These are phyloP conservation scores for Leucosporidium scottii DNA, from an alignment of 768 basidiomycete species.

Conservation along the genomic window DNA sequence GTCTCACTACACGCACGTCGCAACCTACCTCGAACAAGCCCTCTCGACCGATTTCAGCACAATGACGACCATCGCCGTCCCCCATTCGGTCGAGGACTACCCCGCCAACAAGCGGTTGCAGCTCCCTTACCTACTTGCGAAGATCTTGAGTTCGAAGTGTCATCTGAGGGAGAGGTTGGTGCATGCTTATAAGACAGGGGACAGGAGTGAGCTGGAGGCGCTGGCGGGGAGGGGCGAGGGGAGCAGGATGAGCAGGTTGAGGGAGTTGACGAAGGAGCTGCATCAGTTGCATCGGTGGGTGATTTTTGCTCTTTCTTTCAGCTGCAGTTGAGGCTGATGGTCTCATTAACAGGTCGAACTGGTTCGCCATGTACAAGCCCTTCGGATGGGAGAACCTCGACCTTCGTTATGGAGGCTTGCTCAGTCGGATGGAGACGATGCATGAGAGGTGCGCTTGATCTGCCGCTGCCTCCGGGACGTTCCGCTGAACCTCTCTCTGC, in stretches of 20 bases:
- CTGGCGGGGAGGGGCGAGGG: conserved; percentile 8
- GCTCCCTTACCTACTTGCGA: conserved; percentile 31
- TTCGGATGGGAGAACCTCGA: conserved; percentile 30
- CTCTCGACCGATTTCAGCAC: conserved; percentile 23
- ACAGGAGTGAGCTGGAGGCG: conserved; percentile 26
- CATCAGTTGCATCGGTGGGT: conserved; percentile 26
- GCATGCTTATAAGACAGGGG: conserved; percentile 20
- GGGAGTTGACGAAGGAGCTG: conserved; percentile 20
- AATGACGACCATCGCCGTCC: conserved; percentile 20
- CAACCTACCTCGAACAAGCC: conserved; percentile 30
- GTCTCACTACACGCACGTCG: conserved; percentile 29
- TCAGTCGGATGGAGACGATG: conserved; percentile 35
- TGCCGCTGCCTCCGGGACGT: neutral
- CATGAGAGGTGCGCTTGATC: conserved; percentile 7
- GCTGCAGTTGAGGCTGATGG: neutral
- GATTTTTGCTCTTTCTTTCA: no score
- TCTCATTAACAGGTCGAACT: conserved; percentile 17
- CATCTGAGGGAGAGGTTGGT: conserved; percentile 30
- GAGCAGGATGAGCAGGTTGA: conserved; percentile 26
- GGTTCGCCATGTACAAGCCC: conserved; percentile 33
- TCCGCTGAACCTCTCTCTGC: neutral
- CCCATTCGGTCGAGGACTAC: conserved; percentile 27
- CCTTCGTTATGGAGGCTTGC: conserved; percentile 33
- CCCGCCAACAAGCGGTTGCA: conserved; percentile 29
- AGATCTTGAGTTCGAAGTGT: conserved; percentile 32